phyloP scores from a whole-genome alignment of 305 asterid genomes.

The Fraxinus velutina region DNA sequence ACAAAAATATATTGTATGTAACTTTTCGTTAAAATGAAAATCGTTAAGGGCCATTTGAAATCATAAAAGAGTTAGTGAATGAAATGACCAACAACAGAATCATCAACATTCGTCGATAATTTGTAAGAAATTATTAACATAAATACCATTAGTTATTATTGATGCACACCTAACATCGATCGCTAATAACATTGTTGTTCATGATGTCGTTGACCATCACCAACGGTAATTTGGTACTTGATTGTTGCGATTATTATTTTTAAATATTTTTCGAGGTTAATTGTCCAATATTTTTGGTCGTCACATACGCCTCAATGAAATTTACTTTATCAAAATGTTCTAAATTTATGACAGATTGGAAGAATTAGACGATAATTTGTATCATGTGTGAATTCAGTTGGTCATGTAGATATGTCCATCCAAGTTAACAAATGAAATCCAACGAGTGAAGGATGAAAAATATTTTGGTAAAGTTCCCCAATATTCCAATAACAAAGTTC shows the following conservation, averaged over 20 bases:
- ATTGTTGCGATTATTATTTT: neutral
- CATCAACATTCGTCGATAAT: neutral
- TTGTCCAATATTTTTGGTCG: too few relatives aligned
- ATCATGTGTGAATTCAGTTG: neutral
- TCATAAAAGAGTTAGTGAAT: neutral
- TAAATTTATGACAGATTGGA: neutral
- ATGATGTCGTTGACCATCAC: neutral
- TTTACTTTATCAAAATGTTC: neutral
- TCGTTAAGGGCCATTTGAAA: neutral
- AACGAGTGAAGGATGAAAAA: neutral
- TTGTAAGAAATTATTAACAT: neutral
- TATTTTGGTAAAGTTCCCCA: neutral
- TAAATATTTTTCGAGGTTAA: neutral
- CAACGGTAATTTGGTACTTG: neutral
- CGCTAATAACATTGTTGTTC: neutral
- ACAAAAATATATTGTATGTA: neutral
- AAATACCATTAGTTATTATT: neutral
- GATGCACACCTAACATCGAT: neutral
- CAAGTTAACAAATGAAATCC: neutral
- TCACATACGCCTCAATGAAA: neutral
- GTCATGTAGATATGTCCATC: neutral
- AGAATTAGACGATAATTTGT: neutral
- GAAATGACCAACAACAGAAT: neutral
- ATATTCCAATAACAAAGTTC: neutral
- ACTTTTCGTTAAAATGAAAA: neutral